Percentiles rank a stretch among this genome's conserved stretches.
phyloP scores from a whole-genome alignment of 1,284 basidiomycete species.

The Mycosarcoma maydis region DNA sequence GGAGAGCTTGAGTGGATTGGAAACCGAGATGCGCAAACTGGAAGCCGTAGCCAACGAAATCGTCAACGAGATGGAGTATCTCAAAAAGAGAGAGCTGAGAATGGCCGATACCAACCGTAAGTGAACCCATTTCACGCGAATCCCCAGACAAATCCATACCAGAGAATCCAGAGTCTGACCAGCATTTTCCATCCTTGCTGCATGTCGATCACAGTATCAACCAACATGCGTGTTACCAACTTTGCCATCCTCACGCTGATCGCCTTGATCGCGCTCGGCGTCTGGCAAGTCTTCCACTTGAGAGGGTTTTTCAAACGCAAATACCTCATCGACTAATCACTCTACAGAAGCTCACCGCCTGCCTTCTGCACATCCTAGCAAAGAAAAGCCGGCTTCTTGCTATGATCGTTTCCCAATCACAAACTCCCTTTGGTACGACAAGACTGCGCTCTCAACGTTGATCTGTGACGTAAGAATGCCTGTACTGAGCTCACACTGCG shows the following conservation, averaged over 20 bases:
- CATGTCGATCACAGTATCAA: constrained; percentile 78
- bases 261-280: constrained; percentile 82
- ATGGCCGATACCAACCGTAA: constrained; percentile 92
- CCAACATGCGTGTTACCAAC: constrained; percentile 87
- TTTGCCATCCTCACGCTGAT: constrained; percentile 89
- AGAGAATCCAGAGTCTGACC: no score
- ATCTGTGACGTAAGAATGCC: no score
- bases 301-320: constrained; percentile 95
- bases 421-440: no score
- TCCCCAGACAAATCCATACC: no score
- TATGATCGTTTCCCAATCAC: no score
- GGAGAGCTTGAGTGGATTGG: constrained; percentile 91
- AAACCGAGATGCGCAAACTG: constrained; percentile 97
- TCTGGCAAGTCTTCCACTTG: constrained; percentile 93
- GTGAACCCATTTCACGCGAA: constrained; percentile 64
- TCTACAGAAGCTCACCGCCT: no score
- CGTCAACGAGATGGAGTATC: constrained; percentile 90
- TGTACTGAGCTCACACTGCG: no score
- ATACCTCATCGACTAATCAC: constrained; percentile 85
- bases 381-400: no score
- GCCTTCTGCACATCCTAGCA: no score
- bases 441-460: no score
- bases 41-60: constrained; percentile 94
- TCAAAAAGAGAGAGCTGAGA: constrained; percentile 85
- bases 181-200: neutral